Base-by-base conservation (phyloP, 2,329 filamentous ascomycete species). In the Kalmusia sp. region DNA sequence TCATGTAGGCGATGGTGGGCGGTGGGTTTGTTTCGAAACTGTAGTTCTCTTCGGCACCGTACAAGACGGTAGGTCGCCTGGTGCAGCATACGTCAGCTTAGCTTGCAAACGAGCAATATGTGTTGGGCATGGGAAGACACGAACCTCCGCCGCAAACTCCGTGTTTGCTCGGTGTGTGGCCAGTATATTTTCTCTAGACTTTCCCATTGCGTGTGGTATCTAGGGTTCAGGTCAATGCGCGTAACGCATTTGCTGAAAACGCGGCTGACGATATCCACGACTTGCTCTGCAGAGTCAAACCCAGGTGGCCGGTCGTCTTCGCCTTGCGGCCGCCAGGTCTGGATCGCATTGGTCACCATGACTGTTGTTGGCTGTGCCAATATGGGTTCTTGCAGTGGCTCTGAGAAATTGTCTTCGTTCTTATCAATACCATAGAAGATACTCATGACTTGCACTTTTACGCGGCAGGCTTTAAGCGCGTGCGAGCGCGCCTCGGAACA, bases 401-500 rank as follows among this genome's bases (percentile, higher is more conserved):
- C 19, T 21, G 41, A 25, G 21, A 28, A 24, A 27, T 35, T n/a
- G 15, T 25, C 22, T 22, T 41, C 34, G 8, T 15, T 19, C n/a
- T 11, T 5, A 14, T 53, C 44, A 21, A 34, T 25, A 14, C 12
- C 33, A 22, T 49, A 40, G 8, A 38, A 31, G 1, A 49, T 6
- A 40, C 39, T 19, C 15, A 46, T 12, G 17, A 19, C 1, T 9
- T 27, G 3, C 12, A 49, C 22, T 15, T 34, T 38, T n/a, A 14
- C 24, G 3, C 25, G 31, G 39, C 51, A 54, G 24, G 15, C 45
- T 5, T 31, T 17, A 21, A 25, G 9, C 19, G 46, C 51, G 5
- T 54, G 45, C 12, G 30, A 39, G 31, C 51, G 51, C 38, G 46
- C 51, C 24, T 54, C 51, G 14, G 39, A 25, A 28, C 38, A 49